Evolutionary conservation across 495 filamentous ascomycete genomes (phyloP).

Genomic region (Rhizodiscina lignyota): DNA sequence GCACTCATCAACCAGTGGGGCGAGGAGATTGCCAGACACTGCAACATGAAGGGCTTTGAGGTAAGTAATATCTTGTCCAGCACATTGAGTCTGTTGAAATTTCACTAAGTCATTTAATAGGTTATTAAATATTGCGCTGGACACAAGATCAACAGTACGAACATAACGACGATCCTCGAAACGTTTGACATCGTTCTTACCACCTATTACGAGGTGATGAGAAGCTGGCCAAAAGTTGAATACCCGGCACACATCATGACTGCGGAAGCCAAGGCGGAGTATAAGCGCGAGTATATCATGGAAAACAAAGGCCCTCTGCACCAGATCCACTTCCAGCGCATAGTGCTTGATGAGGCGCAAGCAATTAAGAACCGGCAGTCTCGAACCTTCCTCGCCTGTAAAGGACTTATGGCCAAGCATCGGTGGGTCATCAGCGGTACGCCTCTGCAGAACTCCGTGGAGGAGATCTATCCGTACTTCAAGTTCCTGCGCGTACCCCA

Average conservation of each 20-base stretch:
- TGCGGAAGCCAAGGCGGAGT: conserved; percentile 18
- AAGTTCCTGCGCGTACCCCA: conserved; percentile 36
- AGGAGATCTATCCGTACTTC: conserved; percentile 44
- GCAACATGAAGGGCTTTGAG: not conserved
- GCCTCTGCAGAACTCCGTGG: conserved; percentile 33
- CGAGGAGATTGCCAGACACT: conserved; percentile 22
- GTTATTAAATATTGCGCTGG: conserved; percentile 4
- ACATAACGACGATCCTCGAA: too few relatives aligned
- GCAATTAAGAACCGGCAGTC: conserved; percentile 40
- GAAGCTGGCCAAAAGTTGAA: conserved; percentile 28
- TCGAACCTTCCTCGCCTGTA: conserved; percentile 34
- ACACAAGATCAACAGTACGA: conserved; percentile 10
- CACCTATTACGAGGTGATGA: conserved; percentile 36
- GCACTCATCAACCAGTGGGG: conserved; percentile 27
- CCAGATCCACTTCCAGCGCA: conserved; percentile 30
- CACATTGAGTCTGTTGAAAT: conserved; percentile 8
- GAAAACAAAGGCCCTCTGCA: conserved; percentile 30
- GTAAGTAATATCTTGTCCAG: not conserved
- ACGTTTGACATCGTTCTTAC: conserved; percentile 28
- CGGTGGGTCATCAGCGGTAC: conserved; percentile 49
- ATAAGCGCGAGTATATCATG: conserved; percentile 13
- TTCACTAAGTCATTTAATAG: conserved; percentile 4
- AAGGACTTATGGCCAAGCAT: conserved; percentile 30
- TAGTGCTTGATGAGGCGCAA: conserved; percentile 47
- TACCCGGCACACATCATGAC: conserved; percentile 14